Conservation (phyloP, 768 basidiomycete genomes). For the Suillus spraguei region DNA sequence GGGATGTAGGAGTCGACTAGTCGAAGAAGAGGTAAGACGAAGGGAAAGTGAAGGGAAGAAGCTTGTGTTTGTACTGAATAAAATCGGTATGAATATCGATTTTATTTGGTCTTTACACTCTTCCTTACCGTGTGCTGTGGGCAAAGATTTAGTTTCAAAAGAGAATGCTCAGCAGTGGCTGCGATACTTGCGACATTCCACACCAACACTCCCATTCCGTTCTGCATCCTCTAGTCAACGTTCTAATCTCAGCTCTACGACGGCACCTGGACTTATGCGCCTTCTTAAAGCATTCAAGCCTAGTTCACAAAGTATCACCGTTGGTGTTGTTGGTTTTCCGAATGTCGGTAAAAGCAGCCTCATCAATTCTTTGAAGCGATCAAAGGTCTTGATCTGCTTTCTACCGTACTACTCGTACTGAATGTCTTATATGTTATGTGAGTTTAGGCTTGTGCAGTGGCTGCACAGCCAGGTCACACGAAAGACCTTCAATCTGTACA, state of each 20-base stretch:
- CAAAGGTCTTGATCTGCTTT: slow-evolving; percentile 53
- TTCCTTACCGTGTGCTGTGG: not conserved
- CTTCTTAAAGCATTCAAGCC: slow-evolving; percentile 85
- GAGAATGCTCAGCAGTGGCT: slow-evolving; percentile 91
- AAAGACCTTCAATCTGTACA: slow-evolving; percentile 90
- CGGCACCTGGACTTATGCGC: slow-evolving; percentile 75
- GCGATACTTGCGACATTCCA: slow-evolving; percentile 86
- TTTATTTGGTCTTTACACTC: not conserved
- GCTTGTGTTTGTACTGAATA: slow-evolving; percentile 93
- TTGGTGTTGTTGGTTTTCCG: slow-evolving; percentile 94
- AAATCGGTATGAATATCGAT: slow-evolving; percentile 70
- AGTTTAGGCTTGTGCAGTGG: slow-evolving; percentile 84
- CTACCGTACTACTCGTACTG: not conserved
- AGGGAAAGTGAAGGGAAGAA: slow-evolving; percentile 89
- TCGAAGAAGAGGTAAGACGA: slow-evolving; percentile 91
- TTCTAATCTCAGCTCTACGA: slow-evolving; percentile 76
- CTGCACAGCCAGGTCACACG: slow-evolving; percentile 93
- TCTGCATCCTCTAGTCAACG: slow-evolving; percentile 77
- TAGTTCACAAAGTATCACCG: slow-evolving; percentile 69
- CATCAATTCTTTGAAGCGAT: slow-evolving; percentile 89
- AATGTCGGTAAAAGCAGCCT: slow-evolving; percentile 97
- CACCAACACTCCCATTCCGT: slow-evolving; percentile 92
- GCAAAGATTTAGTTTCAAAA: slow-evolving; percentile 84
- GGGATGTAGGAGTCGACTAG: slow-evolving; percentile 87
- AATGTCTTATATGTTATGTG: slow-evolving; percentile 5